Conservation (phyloP, 345 rosid genomes). For the Abelmoschus esculentus region DNA sequence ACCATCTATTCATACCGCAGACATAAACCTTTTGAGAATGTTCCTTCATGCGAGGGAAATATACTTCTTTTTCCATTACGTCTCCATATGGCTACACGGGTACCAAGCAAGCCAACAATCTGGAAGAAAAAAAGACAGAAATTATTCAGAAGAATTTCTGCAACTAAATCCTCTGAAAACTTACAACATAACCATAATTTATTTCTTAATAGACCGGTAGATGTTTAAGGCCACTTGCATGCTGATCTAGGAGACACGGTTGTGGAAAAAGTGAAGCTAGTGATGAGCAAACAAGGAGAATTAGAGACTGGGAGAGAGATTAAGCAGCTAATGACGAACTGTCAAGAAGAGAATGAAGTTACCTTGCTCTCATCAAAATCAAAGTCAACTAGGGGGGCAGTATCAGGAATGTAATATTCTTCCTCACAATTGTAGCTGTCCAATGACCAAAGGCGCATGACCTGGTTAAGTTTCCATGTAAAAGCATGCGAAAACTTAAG, state of each 20-base stretch:
- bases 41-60: conserved; percentile 70
- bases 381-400: conserved; percentile 55
- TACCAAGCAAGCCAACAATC: conserved; percentile 85
- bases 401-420: conserved; percentile 60
- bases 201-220: conserved; percentile 1
- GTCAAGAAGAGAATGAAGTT: conserved; percentile 7
- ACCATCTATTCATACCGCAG: conserved; percentile 52
- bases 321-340: not conserved
- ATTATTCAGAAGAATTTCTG: conserved; percentile 1
- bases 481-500: conserved; percentile 7
- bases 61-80: conserved; percentile 60
- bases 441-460: conserved; percentile 85
- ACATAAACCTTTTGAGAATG: conserved; percentile 64
- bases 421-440: conserved; percentile 55
- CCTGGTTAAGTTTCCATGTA: conserved; percentile 35
- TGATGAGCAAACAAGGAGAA: not conserved
- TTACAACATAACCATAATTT: conserved; percentile 2
- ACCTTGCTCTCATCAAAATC: conserved; percentile 99
- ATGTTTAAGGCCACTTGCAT: not conserved
- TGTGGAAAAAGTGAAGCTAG: not conserved
- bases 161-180: not conserved
- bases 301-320: not conserved
- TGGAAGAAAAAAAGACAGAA: conserved; percentile 21
- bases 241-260: not conserved
- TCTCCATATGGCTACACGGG: conserved; percentile 84